Evolutionary conservation across 2,329 filamentous ascomycete species (phyloP), one percentile per base, ranked within the genome.

Genomic region (Colletotrichum navitas): DNA sequence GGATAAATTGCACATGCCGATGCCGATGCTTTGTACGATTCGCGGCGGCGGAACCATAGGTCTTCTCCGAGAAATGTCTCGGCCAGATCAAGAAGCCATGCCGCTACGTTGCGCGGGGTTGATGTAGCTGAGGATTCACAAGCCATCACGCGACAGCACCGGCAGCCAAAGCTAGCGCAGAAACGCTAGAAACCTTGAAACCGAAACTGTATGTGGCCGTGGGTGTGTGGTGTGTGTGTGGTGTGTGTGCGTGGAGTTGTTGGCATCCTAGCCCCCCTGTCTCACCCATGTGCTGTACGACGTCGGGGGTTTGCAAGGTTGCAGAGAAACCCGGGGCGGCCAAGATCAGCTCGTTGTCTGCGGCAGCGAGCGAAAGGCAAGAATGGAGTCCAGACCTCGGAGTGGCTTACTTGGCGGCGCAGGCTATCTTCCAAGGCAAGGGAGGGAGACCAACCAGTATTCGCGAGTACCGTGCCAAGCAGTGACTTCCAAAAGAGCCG

Each of bases 281-380:
- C 55, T 29, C 10, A 39, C 55, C 49, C 29, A 54, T 36, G 34
- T 24, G 7, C 63, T 68, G 68, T 58, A 63, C 52, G 68, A 63
- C 59, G 64, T 63, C 58, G 64, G 65, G 67, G 63, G 56, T 34
- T 5, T 49, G 52, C 68, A 68, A 63, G 68, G 51, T 63, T 54
- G 24, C 54, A 32, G 39, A 34, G 68, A 71, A 71, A 71, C 59
- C 68, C 68, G 68, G 68, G 68, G 68, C 64, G 64, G 68, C 68
- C 65, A 71, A 71, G 68, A 71, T 71, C 65, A 66, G 58, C 51
- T 58, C 62, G 56, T 60, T 52, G 54, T 43, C 58, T 71, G 56
- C 54, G 51, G 66, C 52, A 43, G 43, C 10, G 60, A 36, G 43
- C 16, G 39, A 49, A 36, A 54, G 62, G 61, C 62, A 66, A 49